Conservation (phyloP, 164 flowering plant species). For the Akebia trifoliata region DNA sequence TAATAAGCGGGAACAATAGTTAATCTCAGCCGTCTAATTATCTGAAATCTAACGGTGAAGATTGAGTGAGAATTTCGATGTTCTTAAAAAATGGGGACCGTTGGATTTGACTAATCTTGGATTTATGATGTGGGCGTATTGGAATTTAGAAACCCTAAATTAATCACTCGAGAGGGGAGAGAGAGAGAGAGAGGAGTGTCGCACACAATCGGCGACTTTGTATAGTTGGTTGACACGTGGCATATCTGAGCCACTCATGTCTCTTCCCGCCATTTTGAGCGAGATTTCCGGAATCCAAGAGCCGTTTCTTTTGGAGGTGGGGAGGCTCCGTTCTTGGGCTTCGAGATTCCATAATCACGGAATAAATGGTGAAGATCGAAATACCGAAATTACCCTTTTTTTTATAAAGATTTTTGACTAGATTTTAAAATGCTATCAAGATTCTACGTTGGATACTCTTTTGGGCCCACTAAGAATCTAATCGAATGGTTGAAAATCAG, state of each 20-base stretch:
- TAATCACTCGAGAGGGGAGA: background rate
- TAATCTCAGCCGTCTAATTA: background rate
- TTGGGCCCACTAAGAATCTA: too few relatives aligned
- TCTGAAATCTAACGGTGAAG: background rate
- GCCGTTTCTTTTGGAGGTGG: background rate
- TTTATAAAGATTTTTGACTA: too few relatives aligned
- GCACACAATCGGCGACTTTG: background rate
- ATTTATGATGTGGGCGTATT: too few relatives aligned
- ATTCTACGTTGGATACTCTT: too few relatives aligned
- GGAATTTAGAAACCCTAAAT: background rate
- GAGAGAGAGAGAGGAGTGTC: too few relatives aligned
- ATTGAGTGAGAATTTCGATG: background rate
- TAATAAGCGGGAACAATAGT: constrained; percentile 2
- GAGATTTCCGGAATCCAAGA: constrained; percentile 10
- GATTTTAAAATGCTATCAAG: too few relatives aligned
- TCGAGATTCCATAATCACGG: too few relatives aligned
- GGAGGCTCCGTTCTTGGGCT: background rate
- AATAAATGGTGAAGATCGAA: too few relatives aligned
- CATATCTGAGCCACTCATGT: background rate
- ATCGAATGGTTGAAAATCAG: too few relatives aligned
- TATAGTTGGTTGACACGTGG: background rate
- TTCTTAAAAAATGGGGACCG: background rate
- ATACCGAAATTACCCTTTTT: too few relatives aligned
- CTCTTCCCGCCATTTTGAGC: constrained; percentile 12
- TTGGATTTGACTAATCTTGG: background rate